phyloP scores from a whole-genome alignment of 352 stramenopile species.

The Pythium oligandrum region DNA sequence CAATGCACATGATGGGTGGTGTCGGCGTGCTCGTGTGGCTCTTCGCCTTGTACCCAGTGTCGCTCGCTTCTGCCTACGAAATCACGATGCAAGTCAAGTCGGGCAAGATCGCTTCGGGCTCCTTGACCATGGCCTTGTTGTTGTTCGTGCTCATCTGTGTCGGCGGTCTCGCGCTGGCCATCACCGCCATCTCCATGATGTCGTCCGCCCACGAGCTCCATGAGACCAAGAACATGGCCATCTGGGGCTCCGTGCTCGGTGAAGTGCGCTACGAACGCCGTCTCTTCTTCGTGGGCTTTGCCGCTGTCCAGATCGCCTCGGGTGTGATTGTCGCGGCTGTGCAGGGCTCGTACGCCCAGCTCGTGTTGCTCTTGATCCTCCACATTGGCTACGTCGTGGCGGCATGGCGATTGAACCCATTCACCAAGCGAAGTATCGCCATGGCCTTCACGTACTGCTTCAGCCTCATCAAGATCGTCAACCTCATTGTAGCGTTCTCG shows the following conservation, averaged over 20 bases:
- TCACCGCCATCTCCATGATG: not conserved
- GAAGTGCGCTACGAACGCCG: constrained; percentile 20
- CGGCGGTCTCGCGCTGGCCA: not conserved
- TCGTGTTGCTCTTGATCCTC: constrained; percentile 14
- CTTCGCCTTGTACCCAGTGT: constrained; percentile 22
- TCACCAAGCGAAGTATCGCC: constrained; percentile 2
- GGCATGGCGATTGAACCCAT: constrained; percentile 15
- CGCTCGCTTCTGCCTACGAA: constrained; percentile 16
- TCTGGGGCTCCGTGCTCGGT: constrained; percentile 23
- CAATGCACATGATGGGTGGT: constrained; percentile 1
- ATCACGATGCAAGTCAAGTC: constrained; percentile 17
- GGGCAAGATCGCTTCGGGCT: not conserved
- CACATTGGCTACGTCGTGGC: constrained; percentile 16
- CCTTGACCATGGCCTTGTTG: constrained; percentile 9
- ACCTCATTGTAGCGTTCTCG: constrained; percentile 9
- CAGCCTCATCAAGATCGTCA: constrained; percentile 15
- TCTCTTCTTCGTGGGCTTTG: constrained; percentile 18
- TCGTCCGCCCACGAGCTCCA: no score
- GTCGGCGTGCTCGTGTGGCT: constrained; percentile 10
- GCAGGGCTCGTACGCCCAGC: constrained; percentile 3
- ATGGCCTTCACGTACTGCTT: not conserved
- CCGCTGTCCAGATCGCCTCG: constrained; percentile 20
- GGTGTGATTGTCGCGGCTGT: constrained; percentile 18
- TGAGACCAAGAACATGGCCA: constrained; percentile 1
- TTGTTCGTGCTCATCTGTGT: constrained; percentile 10